Conservation (phyloP, 805 yeast species). For the Ogataea angusta region DNA sequence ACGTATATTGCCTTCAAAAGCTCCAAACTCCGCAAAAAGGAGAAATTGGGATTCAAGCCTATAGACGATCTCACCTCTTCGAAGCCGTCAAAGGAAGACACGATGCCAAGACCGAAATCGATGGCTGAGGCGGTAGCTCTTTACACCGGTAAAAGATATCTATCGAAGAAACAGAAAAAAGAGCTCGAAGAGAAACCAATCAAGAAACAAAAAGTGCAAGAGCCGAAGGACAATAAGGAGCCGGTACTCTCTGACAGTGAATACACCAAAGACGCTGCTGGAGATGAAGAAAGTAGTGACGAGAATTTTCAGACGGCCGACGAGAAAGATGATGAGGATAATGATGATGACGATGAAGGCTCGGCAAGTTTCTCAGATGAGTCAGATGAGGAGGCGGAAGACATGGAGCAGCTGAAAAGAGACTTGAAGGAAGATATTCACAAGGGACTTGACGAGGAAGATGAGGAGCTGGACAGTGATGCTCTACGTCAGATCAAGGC, state of each 20-base stretch:
- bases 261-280: conserved; percentile 5
- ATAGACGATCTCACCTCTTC: conserved; percentile 1
- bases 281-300: conserved; percentile 27
- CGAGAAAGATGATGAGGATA: conserved; percentile 16
- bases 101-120: conserved; percentile 38
- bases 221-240: background rate
- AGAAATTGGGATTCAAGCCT: conserved; percentile 6
- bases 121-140: conserved; percentile 60
- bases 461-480: conserved; percentile 16
- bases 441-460: conserved; percentile 29
- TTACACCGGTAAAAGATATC: conserved; percentile 52
- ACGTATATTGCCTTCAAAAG: conserved; percentile 43
- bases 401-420: conserved; percentile 22
- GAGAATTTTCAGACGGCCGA: conserved; percentile 33
- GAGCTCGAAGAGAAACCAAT: conserved; percentile 23
- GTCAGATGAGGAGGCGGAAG: conserved; percentile 17
- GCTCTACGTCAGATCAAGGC: conserved; percentile 6
- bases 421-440: conserved; percentile 32
- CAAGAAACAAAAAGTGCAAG: conserved; percentile 8
- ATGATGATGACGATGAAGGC: conserved; percentile 7
- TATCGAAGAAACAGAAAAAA: conserved; percentile 44
- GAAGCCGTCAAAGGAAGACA: conserved; percentile 2
- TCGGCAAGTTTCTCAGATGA: conserved; percentile 1
- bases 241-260: conserved; percentile 14
- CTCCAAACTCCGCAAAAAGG: conserved; percentile 5